Evolutionary conservation across 1,139 yeast genomes (phyloP), one percentile per base, ranked within the genome.

Genomic region (Pneumocystis carinii): DNA sequence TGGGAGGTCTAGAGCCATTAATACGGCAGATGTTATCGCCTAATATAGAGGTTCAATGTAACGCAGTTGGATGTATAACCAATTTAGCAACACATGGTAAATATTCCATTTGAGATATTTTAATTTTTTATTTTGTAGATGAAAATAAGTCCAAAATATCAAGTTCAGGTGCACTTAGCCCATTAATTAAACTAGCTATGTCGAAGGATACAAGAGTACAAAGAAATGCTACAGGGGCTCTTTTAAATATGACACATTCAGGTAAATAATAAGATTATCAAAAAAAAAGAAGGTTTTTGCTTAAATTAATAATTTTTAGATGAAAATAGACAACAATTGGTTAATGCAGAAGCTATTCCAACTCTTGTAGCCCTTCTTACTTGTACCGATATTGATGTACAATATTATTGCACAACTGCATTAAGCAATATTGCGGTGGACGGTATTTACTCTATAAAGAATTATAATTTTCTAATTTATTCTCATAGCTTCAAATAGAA

Each of bases 21-120:
- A 92, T 92, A 70, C 85, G 95, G 74, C 98, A 94, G 76, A 92
- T 92, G 99, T 86, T 89, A 86, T 86, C 95, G 59, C 83, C 95
- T 65, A 92, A 94, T 71, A 95, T 92, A 66, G 99, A 92, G 74
- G 98, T 94, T 55, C 98, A 94, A 75, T 92, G 99, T 75, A 92
- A 92, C 73, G 98, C 99, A 3, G 98, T 94, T 64, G 99, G 99
- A 10, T 94, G 98, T 74, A 90, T 92, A 73, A 92, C 99, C 53
- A 92, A 92, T 73, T 81, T 92, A 74, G 98, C 98, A 15, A 92
- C 98, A n/a, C 96, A 89, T 75, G 66, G 62, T 60, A 53, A n/a
- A 17, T 56, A 32, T 24, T 2, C 17, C 37, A 2, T 56, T 48
- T 32, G 6, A 3, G 14, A 12, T 37, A 17, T 36, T 19, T 37